A percentile compares a stretch with the other conserved stretches of the same genome.
Evolutionary conservation across 1,284 basidiomycete species (phyloP).

Genomic region (Ganoderma multipileum): DNA sequence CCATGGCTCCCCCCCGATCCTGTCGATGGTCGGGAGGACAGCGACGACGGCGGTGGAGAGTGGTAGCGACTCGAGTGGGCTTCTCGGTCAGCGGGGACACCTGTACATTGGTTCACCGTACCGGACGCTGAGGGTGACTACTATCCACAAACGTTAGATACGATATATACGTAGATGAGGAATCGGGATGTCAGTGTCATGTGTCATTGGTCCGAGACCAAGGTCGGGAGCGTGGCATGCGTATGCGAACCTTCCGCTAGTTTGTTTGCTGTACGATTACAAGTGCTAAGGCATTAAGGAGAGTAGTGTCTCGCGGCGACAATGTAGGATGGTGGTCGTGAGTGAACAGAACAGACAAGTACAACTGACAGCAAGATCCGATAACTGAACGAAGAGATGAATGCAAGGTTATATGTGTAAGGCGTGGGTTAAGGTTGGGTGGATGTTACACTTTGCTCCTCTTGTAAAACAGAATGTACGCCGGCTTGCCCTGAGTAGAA

Average conservation of each 20-base stretch:
- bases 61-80: not conserved
- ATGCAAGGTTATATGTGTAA: constrained; percentile 33
- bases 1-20: not conserved
- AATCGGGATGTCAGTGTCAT: not conserved
- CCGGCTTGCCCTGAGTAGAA: constrained; percentile 74
- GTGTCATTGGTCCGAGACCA: not conserved
- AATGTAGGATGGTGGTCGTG: constrained; percentile 5
- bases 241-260: constrained; percentile 22
- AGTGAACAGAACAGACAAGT: constrained; percentile 27
- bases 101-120: not conserved
- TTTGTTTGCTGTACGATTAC: constrained; percentile 41
- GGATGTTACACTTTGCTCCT: constrained; percentile 60
- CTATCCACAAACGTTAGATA: constrained; percentile 7
- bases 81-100: not conserved
- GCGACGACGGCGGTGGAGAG: not conserved
- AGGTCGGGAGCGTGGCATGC: not conserved
- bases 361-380: constrained; percentile 42
- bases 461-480: constrained; percentile 90
- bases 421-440: not conserved
- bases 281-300: constrained; percentile 43
- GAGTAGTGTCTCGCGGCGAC: constrained; percentile 30
- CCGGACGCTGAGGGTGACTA: not conserved
- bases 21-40: not conserved
- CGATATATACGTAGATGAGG: constrained; percentile 9
- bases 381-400: constrained; percentile 39